These are phyloP conservation scores for Huntiella abstrusa DNA, from an alignment of 2,329 filamentous ascomycete genomes.

Conservation along the genomic window DNA sequence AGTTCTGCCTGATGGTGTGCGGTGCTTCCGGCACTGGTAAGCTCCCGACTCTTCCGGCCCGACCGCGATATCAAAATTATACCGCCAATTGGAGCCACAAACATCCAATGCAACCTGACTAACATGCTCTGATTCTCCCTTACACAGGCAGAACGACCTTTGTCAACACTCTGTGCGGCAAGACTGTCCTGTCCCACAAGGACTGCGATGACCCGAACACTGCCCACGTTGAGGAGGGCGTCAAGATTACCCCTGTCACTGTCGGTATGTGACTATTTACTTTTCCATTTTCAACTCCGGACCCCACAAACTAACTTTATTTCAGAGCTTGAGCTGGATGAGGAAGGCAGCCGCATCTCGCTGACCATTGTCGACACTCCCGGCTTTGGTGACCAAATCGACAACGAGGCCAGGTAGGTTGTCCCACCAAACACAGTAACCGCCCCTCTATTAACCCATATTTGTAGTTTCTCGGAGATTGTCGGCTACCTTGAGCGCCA, in stretches of 20 bases:
- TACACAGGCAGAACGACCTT: conserved; percentile 80
- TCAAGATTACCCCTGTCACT: conserved; percentile 96
- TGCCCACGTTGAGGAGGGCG: conserved; percentile 86
- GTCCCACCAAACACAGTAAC: conserved; percentile 13
- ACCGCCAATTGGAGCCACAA: not conserved
- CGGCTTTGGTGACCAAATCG: conserved; percentile 95
- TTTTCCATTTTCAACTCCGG: not conserved
- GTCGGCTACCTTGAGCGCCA: conserved; percentile 96
- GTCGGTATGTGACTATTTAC: conserved; percentile 46
- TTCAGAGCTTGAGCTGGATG: conserved; percentile 80
- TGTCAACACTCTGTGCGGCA: conserved; percentile 96
- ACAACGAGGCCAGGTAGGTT: conserved; percentile 83
- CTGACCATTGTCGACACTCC: conserved; percentile 97
- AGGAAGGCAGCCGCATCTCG: conserved; percentile 95
- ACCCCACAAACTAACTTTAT: conserved; percentile 4
- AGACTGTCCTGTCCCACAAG: conserved; percentile 77
- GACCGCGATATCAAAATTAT: not conserved
- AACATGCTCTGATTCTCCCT: conserved; percentile 10
- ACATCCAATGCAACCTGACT: not conserved
- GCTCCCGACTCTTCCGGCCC: conserved; percentile 16
- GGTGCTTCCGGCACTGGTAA: conserved; percentile 95
- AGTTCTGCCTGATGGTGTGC: conserved; percentile 99
- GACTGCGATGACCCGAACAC: conserved; percentile 77
- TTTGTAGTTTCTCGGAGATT: conserved; percentile 75
- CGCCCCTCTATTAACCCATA: conserved; percentile 8